Conservation (phyloP, 2,329 filamentous ascomycete genomes). For the Onygena corvina region DNA sequence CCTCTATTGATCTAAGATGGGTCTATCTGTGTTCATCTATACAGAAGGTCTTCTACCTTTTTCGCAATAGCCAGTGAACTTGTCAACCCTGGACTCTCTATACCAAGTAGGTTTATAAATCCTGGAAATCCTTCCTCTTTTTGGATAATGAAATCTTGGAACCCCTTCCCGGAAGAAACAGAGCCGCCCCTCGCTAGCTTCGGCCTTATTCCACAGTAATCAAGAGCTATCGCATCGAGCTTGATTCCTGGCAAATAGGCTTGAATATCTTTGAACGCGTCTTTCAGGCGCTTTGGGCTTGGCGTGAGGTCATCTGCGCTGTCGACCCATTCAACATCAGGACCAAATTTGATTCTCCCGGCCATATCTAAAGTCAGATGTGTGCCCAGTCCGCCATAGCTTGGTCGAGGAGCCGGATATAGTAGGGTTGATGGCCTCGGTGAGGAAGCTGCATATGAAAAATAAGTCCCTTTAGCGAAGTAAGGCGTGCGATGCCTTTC, state of each 20-base stretch:
- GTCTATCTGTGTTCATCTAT: slow-evolving; percentile 5
- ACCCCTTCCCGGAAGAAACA: slow-evolving; percentile 45
- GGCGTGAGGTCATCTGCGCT: slow-evolving; percentile 57
- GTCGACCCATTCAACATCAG: slow-evolving; percentile 88
- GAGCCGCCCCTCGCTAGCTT: slow-evolving; percentile 60
- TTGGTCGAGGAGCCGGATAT: slow-evolving; percentile 76
- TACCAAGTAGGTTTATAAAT: slow-evolving; percentile 82
- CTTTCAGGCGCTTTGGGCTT: slow-evolving; percentile 48
- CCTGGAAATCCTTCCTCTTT: slow-evolving; percentile 66
- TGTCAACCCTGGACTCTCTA: slow-evolving; percentile 86
- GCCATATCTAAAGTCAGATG: slow-evolving; percentile 84
- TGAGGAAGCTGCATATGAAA: slow-evolving; percentile 57
- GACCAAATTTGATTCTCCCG: slow-evolving; percentile 78
- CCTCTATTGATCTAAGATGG: neutral
- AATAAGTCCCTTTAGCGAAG: slow-evolving; percentile 94
- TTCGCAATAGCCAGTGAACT: slow-evolving; percentile 54
- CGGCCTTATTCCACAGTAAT: slow-evolving; percentile 85
- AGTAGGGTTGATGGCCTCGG: slow-evolving; percentile 63
- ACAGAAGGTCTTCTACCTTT: slow-evolving; percentile 14
- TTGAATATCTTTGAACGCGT: slow-evolving; percentile 62
- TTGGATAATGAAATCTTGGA: slow-evolving; percentile 72
- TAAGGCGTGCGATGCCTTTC: slow-evolving; percentile 48
- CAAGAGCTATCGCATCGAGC: slow-evolving; percentile 52
- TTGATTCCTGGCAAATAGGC: slow-evolving; percentile 68
- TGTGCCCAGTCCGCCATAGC: slow-evolving; percentile 78